These are phyloP conservation scores for Acorus gramineus DNA, from an alignment of 106 monocot species.

Conservation along the genomic window DNA sequence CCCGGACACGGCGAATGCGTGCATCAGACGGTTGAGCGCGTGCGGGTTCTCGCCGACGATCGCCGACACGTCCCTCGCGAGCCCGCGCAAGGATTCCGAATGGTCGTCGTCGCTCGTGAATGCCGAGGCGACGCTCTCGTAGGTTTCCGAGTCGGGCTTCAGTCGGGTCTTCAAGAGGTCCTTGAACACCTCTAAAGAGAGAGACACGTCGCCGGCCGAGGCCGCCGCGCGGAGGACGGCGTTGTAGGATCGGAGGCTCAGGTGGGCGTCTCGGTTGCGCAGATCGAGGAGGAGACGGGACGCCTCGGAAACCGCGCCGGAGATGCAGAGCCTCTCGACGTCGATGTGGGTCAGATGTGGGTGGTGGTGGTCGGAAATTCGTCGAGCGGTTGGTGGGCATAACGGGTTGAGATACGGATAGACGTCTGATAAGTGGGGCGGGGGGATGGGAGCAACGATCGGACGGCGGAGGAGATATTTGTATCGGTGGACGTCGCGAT, in stretches of 20 bases:
- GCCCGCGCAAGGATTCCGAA: conserved; percentile 22
- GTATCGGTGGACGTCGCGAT: too few species aligned
- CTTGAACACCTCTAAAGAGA: conserved; percentile 52
- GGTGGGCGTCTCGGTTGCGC: conserved; percentile 17
- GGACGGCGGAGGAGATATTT: too few species aligned
- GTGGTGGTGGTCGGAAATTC: too few species aligned
- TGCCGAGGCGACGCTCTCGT: conserved; percentile 38
- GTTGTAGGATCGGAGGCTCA: conserved; percentile 31
- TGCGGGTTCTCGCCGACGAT: conserved; percentile 36
- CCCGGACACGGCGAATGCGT: conserved; percentile 30
- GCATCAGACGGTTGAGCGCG: conserved; percentile 63
- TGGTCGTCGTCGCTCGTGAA: conserved; percentile 27
- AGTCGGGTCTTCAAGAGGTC: conserved; percentile 37
- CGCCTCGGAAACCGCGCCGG: conserved; percentile 32
- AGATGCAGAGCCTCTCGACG: conserved; percentile 37
- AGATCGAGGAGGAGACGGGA: conserved; percentile 25
- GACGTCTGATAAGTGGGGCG: too few species aligned
- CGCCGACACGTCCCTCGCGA: conserved; percentile 43
- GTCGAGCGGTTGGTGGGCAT: too few species aligned
- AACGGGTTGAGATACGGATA: too few species aligned
- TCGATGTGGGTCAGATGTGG: neutral
- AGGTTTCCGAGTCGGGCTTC: conserved; percentile 48
- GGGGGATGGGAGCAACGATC: too few species aligned
- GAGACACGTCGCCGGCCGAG: conserved; percentile 27
- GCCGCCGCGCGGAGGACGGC: conserved; percentile 27